Percentiles rank a stretch among this genome's conserved stretches.
phyloP scores from a whole-genome alignment of 768 basidiomycete genomes.

The Leucocoprinus sp. region DNA sequence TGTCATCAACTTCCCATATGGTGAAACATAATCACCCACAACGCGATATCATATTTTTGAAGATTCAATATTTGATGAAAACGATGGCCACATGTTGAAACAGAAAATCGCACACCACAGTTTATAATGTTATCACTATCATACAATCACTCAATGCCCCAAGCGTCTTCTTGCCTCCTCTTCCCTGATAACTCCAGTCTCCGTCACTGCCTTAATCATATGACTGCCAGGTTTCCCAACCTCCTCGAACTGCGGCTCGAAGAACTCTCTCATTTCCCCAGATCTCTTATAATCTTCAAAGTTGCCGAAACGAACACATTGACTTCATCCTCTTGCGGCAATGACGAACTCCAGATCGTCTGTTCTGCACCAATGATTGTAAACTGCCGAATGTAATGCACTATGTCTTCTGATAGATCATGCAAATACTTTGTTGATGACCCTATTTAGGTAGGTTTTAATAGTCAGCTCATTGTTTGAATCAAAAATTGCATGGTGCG shows the following conservation, averaged over 20 bases:
- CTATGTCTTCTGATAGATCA: too few relatives aligned
- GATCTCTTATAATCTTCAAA: conserved; percentile 89
- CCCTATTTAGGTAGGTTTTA: too few relatives aligned
- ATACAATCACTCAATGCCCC: background rate
- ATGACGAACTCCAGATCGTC: conserved; percentile 94
- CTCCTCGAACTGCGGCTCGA: conserved; percentile 82
- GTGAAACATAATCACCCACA: too few relatives aligned
- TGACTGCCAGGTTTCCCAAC: conserved; percentile 71
- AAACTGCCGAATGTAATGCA: conserved; percentile 67
- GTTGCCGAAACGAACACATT: conserved; percentile 86
- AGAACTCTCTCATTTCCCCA: conserved; percentile 71
- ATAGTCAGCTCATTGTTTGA: too few relatives aligned
- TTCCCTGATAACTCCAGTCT: conserved; percentile 44
- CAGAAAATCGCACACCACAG: too few relatives aligned
- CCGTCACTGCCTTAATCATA: conserved; percentile 86
- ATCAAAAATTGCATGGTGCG: too few relatives aligned
- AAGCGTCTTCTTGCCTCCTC: conserved; percentile 15
- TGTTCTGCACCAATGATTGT: conserved; percentile 70
- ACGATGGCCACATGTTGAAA: too few relatives aligned
- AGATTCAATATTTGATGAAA: too few relatives aligned
- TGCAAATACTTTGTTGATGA: too few relatives aligned
- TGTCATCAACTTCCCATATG: too few relatives aligned
- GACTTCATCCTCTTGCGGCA: conserved; percentile 92
- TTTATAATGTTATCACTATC: too few relatives aligned
- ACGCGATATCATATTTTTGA: too few relatives aligned